phyloP scores from a whole-genome alignment of 75 land plant species.

The Pinus albicaulis region DNA sequence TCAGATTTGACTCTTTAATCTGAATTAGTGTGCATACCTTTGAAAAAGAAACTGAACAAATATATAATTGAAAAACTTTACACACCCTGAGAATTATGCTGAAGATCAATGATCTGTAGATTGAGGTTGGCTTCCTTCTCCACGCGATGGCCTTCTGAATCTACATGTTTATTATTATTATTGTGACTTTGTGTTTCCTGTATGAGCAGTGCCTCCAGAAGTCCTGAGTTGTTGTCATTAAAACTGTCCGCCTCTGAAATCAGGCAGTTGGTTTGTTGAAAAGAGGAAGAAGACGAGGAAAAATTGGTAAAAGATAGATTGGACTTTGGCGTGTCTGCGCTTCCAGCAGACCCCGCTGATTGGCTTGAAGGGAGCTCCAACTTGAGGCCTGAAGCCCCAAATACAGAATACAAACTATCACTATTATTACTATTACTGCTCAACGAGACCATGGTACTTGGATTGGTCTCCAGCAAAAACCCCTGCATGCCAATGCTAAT shows the following conservation, averaged over 20 bases:
- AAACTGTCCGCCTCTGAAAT: neutral
- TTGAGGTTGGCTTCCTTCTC: neutral
- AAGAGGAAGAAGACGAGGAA: neutral
- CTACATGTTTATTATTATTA: neutral
- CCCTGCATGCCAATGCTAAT: neutral
- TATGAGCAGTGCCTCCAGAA: neutral
- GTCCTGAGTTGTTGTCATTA: neutral
- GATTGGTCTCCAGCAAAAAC: too few relatives aligned
- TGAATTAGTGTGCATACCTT: too few relatives aligned
- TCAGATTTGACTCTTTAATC: too few relatives aligned
- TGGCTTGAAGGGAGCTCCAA: slow-evolving; percentile 63
- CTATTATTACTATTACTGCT: neutral
- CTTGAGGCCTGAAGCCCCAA: slow-evolving; percentile 21
- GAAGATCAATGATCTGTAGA: neutral
- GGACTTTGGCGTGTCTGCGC: slow-evolving; percentile 36
- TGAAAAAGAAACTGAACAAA: neutral
- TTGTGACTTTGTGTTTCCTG: neutral
- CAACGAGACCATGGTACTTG: too few relatives aligned
- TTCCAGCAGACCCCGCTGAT: slow-evolving; percentile 39
- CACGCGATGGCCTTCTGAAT: neutral
- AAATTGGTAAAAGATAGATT: slow-evolving; percentile 21
- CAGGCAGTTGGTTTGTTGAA: neutral
- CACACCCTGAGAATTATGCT: neutral
- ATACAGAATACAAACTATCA: neutral
- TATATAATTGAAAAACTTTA: neutral